A percentile compares a stretch with the other conserved stretches of the same genome.
phyloP scores from a whole-genome alignment of 768 basidiomycete species.

The Roridomyces roridus region DNA sequence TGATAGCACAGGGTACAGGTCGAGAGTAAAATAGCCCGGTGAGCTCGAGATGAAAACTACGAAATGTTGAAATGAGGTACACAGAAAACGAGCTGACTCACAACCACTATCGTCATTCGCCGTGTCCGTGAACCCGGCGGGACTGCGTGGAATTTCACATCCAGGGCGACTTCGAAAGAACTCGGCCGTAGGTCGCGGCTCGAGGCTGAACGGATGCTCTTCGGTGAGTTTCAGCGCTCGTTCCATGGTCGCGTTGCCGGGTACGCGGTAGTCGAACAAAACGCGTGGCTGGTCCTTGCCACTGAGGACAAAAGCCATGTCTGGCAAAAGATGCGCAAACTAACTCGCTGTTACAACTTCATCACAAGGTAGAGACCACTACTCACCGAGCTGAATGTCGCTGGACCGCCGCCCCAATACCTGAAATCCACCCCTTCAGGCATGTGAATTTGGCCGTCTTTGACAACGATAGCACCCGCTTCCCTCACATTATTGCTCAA shows the following conservation, averaged over 20 bases:
- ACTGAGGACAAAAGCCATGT: conserved; percentile 13
- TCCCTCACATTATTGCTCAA: background rate
- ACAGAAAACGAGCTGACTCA: conserved; percentile 1
- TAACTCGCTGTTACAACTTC: background rate
- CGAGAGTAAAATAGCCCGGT: conserved; percentile 2
- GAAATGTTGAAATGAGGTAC: background rate
- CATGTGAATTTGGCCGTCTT: background rate
- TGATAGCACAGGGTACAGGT: conserved; percentile 17
- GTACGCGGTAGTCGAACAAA: conserved; percentile 9
- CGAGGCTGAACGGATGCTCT: conserved; percentile 5
- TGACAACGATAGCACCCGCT: background rate
- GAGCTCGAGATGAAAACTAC: conserved; percentile 14
- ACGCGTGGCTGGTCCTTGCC: conserved; percentile 20
- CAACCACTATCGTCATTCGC: conserved; percentile 18
- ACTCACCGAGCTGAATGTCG: conserved; percentile 1
- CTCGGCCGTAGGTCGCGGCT: conserved; percentile 10
- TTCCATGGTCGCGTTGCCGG: background rate
- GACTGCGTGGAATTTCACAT: background rate
- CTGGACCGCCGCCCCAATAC: conserved; percentile 1
- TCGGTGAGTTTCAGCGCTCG: conserved; percentile 9
- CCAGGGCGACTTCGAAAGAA: conserved; percentile 4
- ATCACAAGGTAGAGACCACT: background rate
- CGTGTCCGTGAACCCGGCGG: conserved; percentile 10
- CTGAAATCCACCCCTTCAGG: background rate
- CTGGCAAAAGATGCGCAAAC: conserved; percentile 15